These are phyloP conservation scores for Lanmaoa rubissima DNA, from an alignment of 768 basidiomycete genomes.

Conservation along the genomic window DNA sequence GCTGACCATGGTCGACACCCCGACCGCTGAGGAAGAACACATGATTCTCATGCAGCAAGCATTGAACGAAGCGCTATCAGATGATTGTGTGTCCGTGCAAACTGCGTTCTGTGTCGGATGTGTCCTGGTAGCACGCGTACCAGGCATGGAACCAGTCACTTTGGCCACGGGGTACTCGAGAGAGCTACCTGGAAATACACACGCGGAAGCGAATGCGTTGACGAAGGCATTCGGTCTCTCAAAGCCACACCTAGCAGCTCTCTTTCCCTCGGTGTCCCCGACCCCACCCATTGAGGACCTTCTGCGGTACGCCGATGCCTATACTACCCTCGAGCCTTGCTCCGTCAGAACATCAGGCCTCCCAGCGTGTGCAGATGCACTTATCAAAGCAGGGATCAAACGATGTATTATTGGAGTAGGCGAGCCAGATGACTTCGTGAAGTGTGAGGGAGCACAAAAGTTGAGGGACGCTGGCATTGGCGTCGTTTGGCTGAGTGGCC, in stretches of 20 bases:
- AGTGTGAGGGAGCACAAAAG: conserved; percentile 81
- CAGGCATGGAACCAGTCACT: conserved; percentile 45
- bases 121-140: conserved; percentile 55
- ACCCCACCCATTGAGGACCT: conserved; percentile 41
- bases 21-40: conserved; percentile 28
- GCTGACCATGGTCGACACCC: conserved; percentile 1
- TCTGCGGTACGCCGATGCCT: conserved; percentile 67
- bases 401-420: conserved; percentile 85
- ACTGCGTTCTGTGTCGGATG: conserved; percentile 94
- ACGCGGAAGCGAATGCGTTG: conserved; percentile 95
- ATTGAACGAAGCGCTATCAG: conserved; percentile 56
- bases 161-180: conserved; percentile 85
- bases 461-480: conserved; percentile 70
- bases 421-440: conserved; percentile 93
- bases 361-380: conserved; percentile 79
- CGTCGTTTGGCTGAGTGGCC: conserved; percentile 68
- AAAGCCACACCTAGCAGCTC: conserved; percentile 39
- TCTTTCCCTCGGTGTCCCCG: conserved; percentile 38
- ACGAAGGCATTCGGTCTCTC: conserved; percentile 59
- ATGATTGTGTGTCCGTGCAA: conserved; percentile 62
- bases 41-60: conserved; percentile 57
- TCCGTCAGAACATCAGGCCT: conserved; percentile 86
- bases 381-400: conserved; percentile 66
- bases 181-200: conserved; percentile 91
- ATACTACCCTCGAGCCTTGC: conserved; percentile 97